Percentiles rank a stretch among this genome's conserved stretches.
These are phyloP conservation scores for Serendipita vermifera DNA, from an alignment of 768 basidiomycete species.

Conservation along the genomic window DNA sequence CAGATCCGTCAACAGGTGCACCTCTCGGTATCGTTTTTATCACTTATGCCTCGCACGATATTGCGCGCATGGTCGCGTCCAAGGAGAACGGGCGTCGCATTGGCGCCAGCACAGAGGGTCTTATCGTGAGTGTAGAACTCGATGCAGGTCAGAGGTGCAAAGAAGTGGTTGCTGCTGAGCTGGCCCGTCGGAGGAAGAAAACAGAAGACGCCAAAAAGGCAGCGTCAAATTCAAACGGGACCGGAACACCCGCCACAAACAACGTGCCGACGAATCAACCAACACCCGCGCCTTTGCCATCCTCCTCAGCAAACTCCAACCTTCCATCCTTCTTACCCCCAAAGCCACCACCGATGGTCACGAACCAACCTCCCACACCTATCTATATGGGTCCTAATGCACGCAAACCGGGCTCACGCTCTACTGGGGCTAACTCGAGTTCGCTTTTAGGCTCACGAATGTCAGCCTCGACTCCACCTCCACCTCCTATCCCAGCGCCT, in stretches of 20 bases:
- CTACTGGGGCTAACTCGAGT: too few relatives aligned
- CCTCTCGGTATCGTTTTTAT: slow-evolving; percentile 73
- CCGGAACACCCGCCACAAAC: slow-evolving; percentile 13
- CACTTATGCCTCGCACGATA: slow-evolving; percentile 47
- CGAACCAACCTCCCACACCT: too few relatives aligned
- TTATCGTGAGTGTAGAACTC: slow-evolving; percentile 60
- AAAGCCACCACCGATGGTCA: too few relatives aligned
- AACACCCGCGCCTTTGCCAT: not conserved
- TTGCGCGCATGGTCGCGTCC: slow-evolving; percentile 53
- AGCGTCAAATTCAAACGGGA: slow-evolving; percentile 11
- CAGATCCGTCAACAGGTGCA: slow-evolving; percentile 67
- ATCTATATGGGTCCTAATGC: too few relatives aligned
- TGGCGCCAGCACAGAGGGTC: slow-evolving; percentile 37
- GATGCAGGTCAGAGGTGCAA: slow-evolving; percentile 61
- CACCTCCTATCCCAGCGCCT: slow-evolving; percentile 31
- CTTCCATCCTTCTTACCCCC: too few relatives aligned
- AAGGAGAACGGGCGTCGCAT: slow-evolving; percentile 54
- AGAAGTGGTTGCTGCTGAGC: slow-evolving; percentile 51
- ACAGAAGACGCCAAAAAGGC: slow-evolving; percentile 38
- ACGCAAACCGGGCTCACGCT: too few relatives aligned
- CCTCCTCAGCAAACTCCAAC: not conserved
- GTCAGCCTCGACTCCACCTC: too few relatives aligned
- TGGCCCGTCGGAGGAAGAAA: slow-evolving; percentile 39
- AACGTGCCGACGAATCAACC: not conserved
- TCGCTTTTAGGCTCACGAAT: too few relatives aligned